Base-by-base conservation (phyloP, 805 yeast species). In the Lipomyces yamanashiensis region DNA sequence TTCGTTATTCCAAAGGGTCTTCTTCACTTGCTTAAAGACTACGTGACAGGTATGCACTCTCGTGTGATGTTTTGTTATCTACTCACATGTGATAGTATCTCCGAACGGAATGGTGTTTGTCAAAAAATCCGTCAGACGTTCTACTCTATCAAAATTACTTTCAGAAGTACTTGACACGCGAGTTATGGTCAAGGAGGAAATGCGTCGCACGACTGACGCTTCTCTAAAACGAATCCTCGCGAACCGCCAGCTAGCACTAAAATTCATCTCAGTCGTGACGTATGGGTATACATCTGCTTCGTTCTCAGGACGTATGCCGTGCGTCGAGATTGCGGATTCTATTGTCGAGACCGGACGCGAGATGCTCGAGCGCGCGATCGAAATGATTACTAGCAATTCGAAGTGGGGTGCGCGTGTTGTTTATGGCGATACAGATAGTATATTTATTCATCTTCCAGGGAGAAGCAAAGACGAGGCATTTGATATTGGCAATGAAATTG, bases 281-380 rank as follows among this genome's bases (percentile, higher is more conserved):
- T 95, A 95, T 77, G 99, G 99, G 0, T 95, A 95, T 73, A 83
- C 98, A 0, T 88, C 97, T 0, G 99, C 99, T 0, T 85, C 97
- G 0, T 95, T 88, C 72, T 90, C 97, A 8, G 99, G 99, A 0
- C 79, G 99, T 67, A 95, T 95, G 99, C 98, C 99, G 0, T 90
- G 95, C 71, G 86, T 96, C 0, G 98, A 92, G 73, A 82, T 95
- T 37, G 97, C 99, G 0, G 99, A 95, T 76, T 88, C 96, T 12
- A 90, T 95, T 73, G 99, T 95, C 0, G 85, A 92, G 23, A 86
- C 95, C 0, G 99, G 95, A 0, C 79, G 98, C 59, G 98, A 93
- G 74, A 88, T 91, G 0, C 77, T 95, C 55, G 86, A 86, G 58
- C 58, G 54, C 10, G 52, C 97, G 0, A 86, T 91, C 34, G 81